Base-by-base conservation (phyloP, 306 rosid species). In the Begonia peltatifolia region DNA sequence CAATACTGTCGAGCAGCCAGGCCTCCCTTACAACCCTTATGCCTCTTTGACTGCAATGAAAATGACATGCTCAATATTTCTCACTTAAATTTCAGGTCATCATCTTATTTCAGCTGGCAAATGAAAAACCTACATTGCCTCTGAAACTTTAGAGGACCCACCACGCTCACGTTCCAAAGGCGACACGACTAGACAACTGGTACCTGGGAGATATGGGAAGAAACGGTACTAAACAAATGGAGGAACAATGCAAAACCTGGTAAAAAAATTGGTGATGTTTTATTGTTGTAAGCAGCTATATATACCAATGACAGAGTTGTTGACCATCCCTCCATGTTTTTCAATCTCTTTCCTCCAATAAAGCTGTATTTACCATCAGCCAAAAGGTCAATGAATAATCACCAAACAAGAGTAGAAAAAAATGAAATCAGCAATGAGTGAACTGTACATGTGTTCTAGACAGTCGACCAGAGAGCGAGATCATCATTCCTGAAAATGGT, bases 381-480 rank as follows among this genome's bases (percentile, higher is more conserved):
- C 3, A 47, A 59, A 58, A 9, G 43, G 60, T 52, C 41, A 60
- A 14, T 50, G 41, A 9, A 42, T 12, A 42, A 30, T 30, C 38
- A 30, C 38, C 38, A 30, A 30, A 30, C 38, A 30, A 5, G 38
- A 30, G 8, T 7, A 30, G 38, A 30, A 30, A 30, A 30, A 30
- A 30, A 25, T 3, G 1, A 30, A 5, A 30, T 30, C 38, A 30
- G 6, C 38, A 5, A 30, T 6, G 38, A 3, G 1, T 30, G 38
- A 6, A 30, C 38, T 79, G 46, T 76, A 83, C 92, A 61, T 83
- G 94, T 56, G 95, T 83, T 54, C 78, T 43, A 20, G 71, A 58
- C 49, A 83, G 94, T 63, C 87, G 94, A 11, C 95, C 95, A 73
- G 78, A 85, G 7, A 90, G 61, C n/a, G 92, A 78, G 14, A 90